Percentiles rank a stretch among this genome's conserved stretches.
phyloP scores from a whole-genome alignment of 441 rosid species.

The Adansonia madagascariensis region DNA sequence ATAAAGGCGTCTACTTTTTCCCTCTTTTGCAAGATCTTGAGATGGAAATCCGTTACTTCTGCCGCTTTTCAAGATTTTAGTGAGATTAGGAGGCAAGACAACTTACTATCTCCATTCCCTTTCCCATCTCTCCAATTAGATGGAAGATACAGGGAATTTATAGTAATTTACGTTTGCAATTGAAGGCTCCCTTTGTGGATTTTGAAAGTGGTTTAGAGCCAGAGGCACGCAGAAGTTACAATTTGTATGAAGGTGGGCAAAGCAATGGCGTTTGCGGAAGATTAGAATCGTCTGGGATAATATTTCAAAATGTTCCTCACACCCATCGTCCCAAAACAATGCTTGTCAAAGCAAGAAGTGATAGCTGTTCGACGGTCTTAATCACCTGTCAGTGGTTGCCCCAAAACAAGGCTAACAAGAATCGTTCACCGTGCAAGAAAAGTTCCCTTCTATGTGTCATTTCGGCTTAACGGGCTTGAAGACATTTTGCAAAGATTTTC shows the following conservation, averaged over 20 bases:
- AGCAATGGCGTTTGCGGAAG: background rate
- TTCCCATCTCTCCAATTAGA: too few species aligned
- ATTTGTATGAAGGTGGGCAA: background rate
- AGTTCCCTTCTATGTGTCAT: too few species aligned
- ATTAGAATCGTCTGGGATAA: slow-evolving; percentile 36
- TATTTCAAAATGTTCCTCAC: slow-evolving; percentile 24
- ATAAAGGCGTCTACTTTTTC: slow-evolving; percentile 40
- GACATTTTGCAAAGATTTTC: too few species aligned
- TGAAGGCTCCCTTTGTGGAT: background rate
- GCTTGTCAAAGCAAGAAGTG: slow-evolving; percentile 19
- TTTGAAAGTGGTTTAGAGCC: too few species aligned
- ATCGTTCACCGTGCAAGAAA: too few species aligned
- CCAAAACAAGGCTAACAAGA: background rate
- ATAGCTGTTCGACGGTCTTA: background rate
- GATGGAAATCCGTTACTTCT: too few species aligned
- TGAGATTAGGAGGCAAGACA: too few species aligned
- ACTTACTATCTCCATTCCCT: too few species aligned
- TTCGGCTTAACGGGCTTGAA: too few species aligned
- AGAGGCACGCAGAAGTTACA: slow-evolving; percentile 13
- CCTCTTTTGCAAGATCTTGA: too few species aligned
- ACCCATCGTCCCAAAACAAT: background rate
- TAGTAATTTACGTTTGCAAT: background rate
- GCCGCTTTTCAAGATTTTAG: too few species aligned
- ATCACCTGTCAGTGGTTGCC: slow-evolving; percentile 18
- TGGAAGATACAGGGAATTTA: background rate